phyloP scores from a whole-genome alignment of 208 protist genomes.

The Leishmania amazonensis region DNA sequence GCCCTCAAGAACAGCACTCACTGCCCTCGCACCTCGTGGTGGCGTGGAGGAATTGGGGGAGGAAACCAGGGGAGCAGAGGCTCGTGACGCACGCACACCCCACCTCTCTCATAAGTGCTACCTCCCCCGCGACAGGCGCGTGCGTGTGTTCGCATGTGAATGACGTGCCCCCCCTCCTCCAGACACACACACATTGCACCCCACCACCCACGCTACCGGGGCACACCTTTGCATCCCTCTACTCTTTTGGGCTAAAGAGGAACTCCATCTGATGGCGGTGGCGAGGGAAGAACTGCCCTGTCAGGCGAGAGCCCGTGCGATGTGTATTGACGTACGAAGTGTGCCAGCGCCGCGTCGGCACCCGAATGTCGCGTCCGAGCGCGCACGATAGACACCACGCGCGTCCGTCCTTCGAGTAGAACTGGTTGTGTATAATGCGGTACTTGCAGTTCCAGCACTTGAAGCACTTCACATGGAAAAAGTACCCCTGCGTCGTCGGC shows the following conservation, averaged over 20 bases:
- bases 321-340: conserved; percentile 91
- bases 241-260: conserved; percentile 84
- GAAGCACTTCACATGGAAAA: conserved; percentile 92
- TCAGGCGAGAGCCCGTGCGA: conserved; percentile 82
- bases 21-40: not conserved
- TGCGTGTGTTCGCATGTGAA: not conserved
- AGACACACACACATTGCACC: too few species aligned
- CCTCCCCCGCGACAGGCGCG: not conserved
- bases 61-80: not conserved
- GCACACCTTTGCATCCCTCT: conserved; percentile 6
- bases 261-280: conserved; percentile 89
- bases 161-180: not conserved
- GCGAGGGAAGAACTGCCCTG: conserved; percentile 86
- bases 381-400: conserved; percentile 88
- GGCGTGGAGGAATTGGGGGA: not conserved
- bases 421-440: conserved; percentile 90
- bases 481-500: conserved; percentile 86
- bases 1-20: conserved; percentile 1
- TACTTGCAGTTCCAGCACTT: conserved; percentile 90
- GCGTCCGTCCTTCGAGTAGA: conserved; percentile 86
- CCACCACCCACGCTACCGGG: not conserved
- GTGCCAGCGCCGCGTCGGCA: conserved; percentile 88
- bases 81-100: not conserved
- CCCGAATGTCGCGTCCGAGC: conserved; percentile 79
- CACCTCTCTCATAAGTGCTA: not conserved